Conservation (phyloP, 805 yeast genomes). For the Schwanniomyces sp. region DNA sequence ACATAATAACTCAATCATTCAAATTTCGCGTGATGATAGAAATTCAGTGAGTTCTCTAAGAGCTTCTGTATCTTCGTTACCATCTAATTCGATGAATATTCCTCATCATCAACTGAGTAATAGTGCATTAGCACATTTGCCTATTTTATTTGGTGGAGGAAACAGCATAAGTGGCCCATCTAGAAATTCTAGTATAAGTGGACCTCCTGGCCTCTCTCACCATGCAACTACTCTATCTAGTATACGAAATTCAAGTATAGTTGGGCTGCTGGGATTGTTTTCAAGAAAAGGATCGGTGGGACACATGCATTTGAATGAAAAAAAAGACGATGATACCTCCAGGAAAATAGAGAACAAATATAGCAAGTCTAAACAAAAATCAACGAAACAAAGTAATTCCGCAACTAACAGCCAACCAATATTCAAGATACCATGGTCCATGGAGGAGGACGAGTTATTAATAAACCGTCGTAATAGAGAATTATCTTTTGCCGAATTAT, state of each 20-base stretch:
- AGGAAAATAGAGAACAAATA: constrained; percentile 11
- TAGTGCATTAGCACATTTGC: constrained; percentile 42
- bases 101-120: constrained; percentile 45
- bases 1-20: constrained; percentile 42
- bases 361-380: constrained; percentile 5
- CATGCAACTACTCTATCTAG: constrained; percentile 38
- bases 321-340: constrained; percentile 23
- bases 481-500: constrained; percentile 68
- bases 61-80: constrained; percentile 42
- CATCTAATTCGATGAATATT: constrained; percentile 46
- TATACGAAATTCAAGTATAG: constrained; percentile 41
- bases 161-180: constrained; percentile 42
- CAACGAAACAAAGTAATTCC: background rate
- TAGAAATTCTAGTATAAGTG: constrained; percentile 35
- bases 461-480: constrained; percentile 55
- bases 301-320: constrained; percentile 31
- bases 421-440: constrained; percentile 46
- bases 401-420: constrained; percentile 11
- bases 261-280: constrained; percentile 28
- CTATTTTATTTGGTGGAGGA: constrained; percentile 42
- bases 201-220: constrained; percentile 33
- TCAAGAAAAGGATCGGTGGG: constrained; percentile 39
- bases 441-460: constrained; percentile 72
- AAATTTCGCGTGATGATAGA: constrained; percentile 40
- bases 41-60: constrained; percentile 31